Conservation (phyloP, 2,329 filamentous ascomycete species). For the Clonostachys rhizophaga region DNA sequence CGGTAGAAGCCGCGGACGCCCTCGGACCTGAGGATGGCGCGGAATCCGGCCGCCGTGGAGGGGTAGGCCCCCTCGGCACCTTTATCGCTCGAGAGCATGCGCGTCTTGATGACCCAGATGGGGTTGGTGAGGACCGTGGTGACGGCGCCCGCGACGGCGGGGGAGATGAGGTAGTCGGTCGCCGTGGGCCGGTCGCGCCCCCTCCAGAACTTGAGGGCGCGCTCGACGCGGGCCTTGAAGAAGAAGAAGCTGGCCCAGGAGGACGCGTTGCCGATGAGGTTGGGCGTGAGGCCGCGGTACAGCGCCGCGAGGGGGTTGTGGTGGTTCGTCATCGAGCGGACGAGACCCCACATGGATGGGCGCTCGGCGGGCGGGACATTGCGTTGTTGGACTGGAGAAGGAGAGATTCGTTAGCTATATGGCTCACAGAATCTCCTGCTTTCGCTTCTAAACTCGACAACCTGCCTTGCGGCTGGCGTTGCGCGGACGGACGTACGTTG, state of each 20-base stretch:
- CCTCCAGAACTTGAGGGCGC: conserved; percentile 25
- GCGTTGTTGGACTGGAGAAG: conserved; percentile 39
- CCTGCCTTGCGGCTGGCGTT: neutral
- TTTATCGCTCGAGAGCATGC: conserved; percentile 85
- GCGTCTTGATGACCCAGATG: conserved; percentile 96
- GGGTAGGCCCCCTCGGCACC: conserved; percentile 74
- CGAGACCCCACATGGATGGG: conserved; percentile 45
- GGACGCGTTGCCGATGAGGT: conserved; percentile 83
- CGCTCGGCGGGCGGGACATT: conserved; percentile 29
- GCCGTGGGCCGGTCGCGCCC: conserved; percentile 29
- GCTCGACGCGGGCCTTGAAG: conserved; percentile 56
- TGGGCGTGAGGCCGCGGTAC: conserved; percentile 87
- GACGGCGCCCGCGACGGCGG: conserved; percentile 63
- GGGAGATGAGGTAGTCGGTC: conserved; percentile 77
- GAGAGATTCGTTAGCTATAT: neutral
- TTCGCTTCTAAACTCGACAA: too few relatives aligned
- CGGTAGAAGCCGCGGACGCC: conserved; percentile 81
- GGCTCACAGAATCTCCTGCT: neutral
- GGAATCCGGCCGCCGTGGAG: conserved; percentile 67
- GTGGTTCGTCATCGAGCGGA: conserved; percentile 40
- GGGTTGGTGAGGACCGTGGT: conserved; percentile 88
- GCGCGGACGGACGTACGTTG: conserved; percentile 57
- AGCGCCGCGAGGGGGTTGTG: conserved; percentile 63
- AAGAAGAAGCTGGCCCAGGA: conserved; percentile 95
- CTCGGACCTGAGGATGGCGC: conserved; percentile 63